Conservation (phyloP, 164 flowering plant species). For the Chloranthus sessilifolius region DNA sequence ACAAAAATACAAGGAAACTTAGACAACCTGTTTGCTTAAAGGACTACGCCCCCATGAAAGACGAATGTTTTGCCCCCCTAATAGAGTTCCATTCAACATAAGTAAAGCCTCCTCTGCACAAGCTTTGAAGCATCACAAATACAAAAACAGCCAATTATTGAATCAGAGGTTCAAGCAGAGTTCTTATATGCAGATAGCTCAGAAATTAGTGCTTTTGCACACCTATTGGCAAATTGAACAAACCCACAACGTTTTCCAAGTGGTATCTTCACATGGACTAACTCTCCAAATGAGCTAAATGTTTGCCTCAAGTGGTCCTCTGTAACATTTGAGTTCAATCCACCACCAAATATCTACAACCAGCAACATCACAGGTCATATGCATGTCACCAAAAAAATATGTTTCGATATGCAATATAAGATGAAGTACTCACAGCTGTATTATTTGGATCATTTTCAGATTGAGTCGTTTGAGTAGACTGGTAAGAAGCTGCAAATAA, state of each 20-base stretch:
- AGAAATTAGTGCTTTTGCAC: slow-evolving; percentile 6
- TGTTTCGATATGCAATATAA: slow-evolving; percentile 5
- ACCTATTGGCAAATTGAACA: slow-evolving; percentile 88
- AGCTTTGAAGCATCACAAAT: slow-evolving; percentile 32
- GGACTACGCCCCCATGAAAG: slow-evolving; percentile 92
- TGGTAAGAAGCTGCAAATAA: slow-evolving; percentile 67
- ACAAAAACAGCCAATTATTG: too few species aligned
- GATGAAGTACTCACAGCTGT: slow-evolving; percentile 67
- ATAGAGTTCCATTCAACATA: slow-evolving; percentile 50
- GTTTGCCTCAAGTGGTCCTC: slow-evolving; percentile 70
- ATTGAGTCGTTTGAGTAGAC: slow-evolving; percentile 46
- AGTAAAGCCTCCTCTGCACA: slow-evolving; percentile 81
- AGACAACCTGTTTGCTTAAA: slow-evolving; percentile 60
- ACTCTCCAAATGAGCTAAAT: slow-evolving; percentile 63
- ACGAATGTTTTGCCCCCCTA: slow-evolving; percentile 66
- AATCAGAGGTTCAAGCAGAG: too few species aligned
- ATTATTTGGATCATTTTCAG: slow-evolving; percentile 78
- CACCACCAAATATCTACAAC: slow-evolving; percentile 84
- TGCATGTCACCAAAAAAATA: neutral
- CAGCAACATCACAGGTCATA: slow-evolving; percentile 11
- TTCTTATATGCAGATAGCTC: too few species aligned
- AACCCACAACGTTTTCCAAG: slow-evolving; percentile 86
- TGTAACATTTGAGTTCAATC: slow-evolving; percentile 61
- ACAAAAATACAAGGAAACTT: neutral
- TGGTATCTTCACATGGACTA: slow-evolving; percentile 85